A percentile compares a stretch with the other conserved stretches of the same genome.
phyloP scores from a whole-genome alignment of 305 asterid genomes.

The Plantago coronopus region DNA sequence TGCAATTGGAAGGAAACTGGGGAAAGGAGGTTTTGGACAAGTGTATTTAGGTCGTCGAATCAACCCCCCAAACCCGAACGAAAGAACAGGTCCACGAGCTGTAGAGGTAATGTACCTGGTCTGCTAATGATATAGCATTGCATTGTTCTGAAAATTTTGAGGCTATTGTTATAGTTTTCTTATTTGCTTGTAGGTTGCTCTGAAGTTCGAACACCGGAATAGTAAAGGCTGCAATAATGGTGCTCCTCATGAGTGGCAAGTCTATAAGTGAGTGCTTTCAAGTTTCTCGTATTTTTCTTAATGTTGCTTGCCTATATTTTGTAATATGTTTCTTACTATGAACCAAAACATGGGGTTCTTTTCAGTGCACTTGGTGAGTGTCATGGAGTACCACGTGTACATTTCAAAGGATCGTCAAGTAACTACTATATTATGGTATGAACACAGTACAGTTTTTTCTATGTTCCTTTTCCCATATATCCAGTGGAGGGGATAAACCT shows the following conservation, averaged over 20 bases:
- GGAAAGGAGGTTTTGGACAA: slow-evolving; percentile 88
- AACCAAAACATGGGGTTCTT: slow-evolving; percentile 10
- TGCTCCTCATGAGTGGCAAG: slow-evolving; percentile 79
- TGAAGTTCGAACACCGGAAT: slow-evolving; percentile 71
- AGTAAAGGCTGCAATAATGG: slow-evolving; percentile 74
- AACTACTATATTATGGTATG: slow-evolving; percentile 69
- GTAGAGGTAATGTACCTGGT: slow-evolving; percentile 40
- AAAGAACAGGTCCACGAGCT: slow-evolving; percentile 67
- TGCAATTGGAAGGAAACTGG: slow-evolving; percentile 54
- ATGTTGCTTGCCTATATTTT: slow-evolving; percentile 18
- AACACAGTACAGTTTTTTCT: not conserved
- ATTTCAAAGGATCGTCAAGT: slow-evolving; percentile 64
- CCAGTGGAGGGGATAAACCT: slow-evolving; percentile 7
- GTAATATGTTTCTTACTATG: not conserved
- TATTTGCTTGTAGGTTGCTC: slow-evolving; percentile 49
- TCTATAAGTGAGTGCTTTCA: slow-evolving; percentile 45
- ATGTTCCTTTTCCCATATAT: not conserved
- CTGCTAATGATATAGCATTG: not conserved
- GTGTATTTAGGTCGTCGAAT: slow-evolving; percentile 70
- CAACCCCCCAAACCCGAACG: slow-evolving; percentile 45
- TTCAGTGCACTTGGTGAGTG: slow-evolving; percentile 65
- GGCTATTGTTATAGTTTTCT: not conserved
- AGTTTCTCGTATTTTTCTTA: slow-evolving; percentile 2
- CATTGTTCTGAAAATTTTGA: slow-evolving; percentile 6
- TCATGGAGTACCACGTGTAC: slow-evolving; percentile 77